Base-by-base conservation (phyloP, 2,329 filamentous ascomycete species). In the Pseudocercospora vitis region DNA sequence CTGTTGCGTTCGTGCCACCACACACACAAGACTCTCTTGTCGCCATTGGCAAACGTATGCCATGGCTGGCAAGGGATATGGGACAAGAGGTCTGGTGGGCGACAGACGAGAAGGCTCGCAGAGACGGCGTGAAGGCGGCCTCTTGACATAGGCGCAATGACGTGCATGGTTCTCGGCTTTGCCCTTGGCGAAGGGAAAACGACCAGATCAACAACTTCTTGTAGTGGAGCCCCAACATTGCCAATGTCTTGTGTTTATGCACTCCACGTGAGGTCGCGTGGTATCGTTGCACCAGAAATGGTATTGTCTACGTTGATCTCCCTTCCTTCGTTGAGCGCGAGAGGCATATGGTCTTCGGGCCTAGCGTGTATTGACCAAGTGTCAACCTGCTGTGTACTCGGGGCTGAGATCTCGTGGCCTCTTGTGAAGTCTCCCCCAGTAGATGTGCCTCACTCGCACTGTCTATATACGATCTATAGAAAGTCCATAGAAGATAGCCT, bases 21-120 rank as follows among this genome's bases (percentile, higher is more conserved):
- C 32, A 31, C n/a, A n/a, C 46, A 26, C 14, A 47, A 42, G 33
- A 32, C 21, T 29, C 50, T 29, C 24, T 23, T 53, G 47, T 50
- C 48, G 47, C 46, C 49, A 42, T 33, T 58, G 56, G 56, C 56
- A 53, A 50, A 58, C 53, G 56, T 56, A 53, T 28, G 56, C 56
- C 56, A 58, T 50, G 55, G 16, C 40, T 39, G 23, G n/a, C n/a
- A n/a, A n/a, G n/a, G n/a, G 14, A 26, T 45, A 52, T 48, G 49
- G 49, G 51, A 55, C 55, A 52, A 58, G 52, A 55, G n/a, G 29
- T 50, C 45, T 52, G 50, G 56, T 47, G 31, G 18, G 23, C 19
- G 42, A 23, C 26, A 39, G 24, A 46, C 42, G 42, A 21, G 48
- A 32, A 50, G 14, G 23, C 14, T 42, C 32, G 23, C 24, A 19